Conservation (phyloP, 441 rosid genomes). For the Bruguiera hainesii region DNA sequence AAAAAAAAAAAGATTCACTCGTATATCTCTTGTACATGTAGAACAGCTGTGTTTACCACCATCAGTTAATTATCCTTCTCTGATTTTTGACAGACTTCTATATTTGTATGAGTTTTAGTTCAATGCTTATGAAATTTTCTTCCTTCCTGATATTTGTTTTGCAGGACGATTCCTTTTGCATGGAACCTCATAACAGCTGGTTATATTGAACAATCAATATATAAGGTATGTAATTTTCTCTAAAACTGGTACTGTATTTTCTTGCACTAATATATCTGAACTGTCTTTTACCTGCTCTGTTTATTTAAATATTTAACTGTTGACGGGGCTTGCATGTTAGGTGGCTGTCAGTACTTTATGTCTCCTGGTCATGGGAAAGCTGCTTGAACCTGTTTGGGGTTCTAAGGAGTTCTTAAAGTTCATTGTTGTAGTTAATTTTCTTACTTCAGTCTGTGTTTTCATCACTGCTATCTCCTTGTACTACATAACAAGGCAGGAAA, state of each 20-base stretch:
- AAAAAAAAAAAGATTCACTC: too few species aligned
- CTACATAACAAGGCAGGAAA: slow-evolving; percentile 70
- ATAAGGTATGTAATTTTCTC: slow-evolving; percentile 54
- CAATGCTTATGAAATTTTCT: not conserved
- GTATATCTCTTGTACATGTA: too few species aligned
- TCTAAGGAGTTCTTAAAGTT: slow-evolving; percentile 93
- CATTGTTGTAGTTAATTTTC: slow-evolving; percentile 74
- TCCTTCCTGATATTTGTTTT: slow-evolving; percentile 17
- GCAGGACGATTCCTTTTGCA: slow-evolving; percentile 94
- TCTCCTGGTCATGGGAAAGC: slow-evolving; percentile 87
- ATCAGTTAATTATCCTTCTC: not conserved
- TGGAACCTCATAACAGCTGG: slow-evolving; percentile 95
- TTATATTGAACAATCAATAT: slow-evolving; percentile 70
- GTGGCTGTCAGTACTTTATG: slow-evolving; percentile 63
- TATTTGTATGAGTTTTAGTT: not conserved
- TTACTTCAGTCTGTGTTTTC: slow-evolving; percentile 76
- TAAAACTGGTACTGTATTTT: slow-evolving; percentile 4
- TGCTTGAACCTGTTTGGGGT: slow-evolving; percentile 97
- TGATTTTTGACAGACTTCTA: not conserved
- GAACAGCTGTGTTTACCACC: too few species aligned
- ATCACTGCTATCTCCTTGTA: slow-evolving; percentile 80
- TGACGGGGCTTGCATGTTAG: slow-evolving; percentile 30
- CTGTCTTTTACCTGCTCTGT: slow-evolving; percentile 3
- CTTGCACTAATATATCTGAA: slow-evolving; percentile 7
- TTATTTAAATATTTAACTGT: slow-evolving; percentile 14